Evolutionary conservation across 73 alveolate species (phyloP).

Genomic region (Paramecium primaurelia): DNA sequence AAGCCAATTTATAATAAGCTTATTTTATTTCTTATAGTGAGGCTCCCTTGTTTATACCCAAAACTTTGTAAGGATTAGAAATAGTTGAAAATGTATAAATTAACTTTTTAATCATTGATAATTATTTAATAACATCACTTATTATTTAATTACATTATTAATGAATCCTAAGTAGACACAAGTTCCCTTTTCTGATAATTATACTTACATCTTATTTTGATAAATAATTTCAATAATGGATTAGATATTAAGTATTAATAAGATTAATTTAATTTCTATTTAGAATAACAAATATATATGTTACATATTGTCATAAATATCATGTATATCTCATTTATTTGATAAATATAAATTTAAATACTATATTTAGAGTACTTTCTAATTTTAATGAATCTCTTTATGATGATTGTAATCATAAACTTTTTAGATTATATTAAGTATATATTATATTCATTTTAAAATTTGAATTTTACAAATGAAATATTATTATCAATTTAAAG

Average conservation of each 20-base stretch:
- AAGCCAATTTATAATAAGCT: constrained; percentile 36
- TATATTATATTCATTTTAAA: neutral
- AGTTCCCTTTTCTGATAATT: neutral
- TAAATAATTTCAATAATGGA: too few species aligned
- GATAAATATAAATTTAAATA: too few species aligned
- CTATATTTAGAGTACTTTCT: too few species aligned
- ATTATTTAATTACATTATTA: neutral
- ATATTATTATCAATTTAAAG: constrained; percentile 18
- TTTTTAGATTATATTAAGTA: neutral
- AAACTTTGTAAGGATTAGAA: constrained; percentile 7
- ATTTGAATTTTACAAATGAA: neutral
- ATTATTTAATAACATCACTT: neutral
- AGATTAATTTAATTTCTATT: too few species aligned
- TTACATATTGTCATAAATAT: too few species aligned
- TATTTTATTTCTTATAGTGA: neutral
- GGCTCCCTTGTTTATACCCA: neutral
- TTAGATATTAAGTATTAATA: too few species aligned
- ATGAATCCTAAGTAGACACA: neutral
- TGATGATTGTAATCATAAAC: neutral
- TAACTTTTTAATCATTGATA: constrained; percentile 8
- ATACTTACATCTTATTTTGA: neutral
- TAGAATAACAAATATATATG: too few species aligned
- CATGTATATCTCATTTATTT: too few species aligned
- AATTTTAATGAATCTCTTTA: too few species aligned
- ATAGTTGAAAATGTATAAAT: neutral